Percentiles rank a stretch among this genome's conserved stretches.
phyloP scores from a whole-genome alignment of 2,329 filamentous ascomycete genomes.

The Daldinia sp. region DNA sequence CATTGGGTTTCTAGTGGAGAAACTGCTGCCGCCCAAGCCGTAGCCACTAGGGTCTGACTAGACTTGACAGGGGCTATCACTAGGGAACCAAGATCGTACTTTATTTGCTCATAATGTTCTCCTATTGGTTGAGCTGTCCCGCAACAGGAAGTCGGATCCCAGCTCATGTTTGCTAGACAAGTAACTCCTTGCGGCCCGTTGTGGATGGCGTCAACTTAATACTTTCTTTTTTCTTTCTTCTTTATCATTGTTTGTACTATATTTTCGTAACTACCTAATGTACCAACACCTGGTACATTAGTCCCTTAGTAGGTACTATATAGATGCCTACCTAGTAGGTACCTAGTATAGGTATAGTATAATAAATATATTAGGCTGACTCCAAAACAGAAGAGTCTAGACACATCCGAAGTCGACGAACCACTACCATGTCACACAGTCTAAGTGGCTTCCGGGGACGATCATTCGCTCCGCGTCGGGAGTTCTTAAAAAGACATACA shows the following conservation, averaged over 20 bases:
- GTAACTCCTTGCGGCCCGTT: not conserved
- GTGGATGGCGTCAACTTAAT: slow-evolving; percentile 2
- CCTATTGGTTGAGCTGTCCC: slow-evolving; percentile 28
- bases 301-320: too few relatives aligned
- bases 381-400: not conserved
- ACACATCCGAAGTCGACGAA: not conserved
- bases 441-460: not conserved
- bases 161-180: slow-evolving; percentile 14
- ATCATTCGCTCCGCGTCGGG: not conserved
- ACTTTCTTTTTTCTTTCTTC: not conserved
- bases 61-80: not conserved
- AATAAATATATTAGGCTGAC: not conserved
- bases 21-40: slow-evolving; percentile 23
- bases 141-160: slow-evolving; percentile 23
- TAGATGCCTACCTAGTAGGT: too few relatives aligned
- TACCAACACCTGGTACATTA: too few relatives aligned
- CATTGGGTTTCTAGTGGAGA: slow-evolving; percentile 28
- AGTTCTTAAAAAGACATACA: slow-evolving; percentile 4
- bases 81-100: slow-evolving; percentile 14
- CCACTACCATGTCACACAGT: not conserved
- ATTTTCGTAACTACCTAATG: not conserved
- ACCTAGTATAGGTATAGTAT: too few relatives aligned
- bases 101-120: slow-evolving; percentile 11
- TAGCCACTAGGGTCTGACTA: slow-evolving; percentile 1
- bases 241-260: not conserved